Base-by-base conservation (phyloP, 139 green algal genomes). In the Ettlia oleoabundans region DNA sequence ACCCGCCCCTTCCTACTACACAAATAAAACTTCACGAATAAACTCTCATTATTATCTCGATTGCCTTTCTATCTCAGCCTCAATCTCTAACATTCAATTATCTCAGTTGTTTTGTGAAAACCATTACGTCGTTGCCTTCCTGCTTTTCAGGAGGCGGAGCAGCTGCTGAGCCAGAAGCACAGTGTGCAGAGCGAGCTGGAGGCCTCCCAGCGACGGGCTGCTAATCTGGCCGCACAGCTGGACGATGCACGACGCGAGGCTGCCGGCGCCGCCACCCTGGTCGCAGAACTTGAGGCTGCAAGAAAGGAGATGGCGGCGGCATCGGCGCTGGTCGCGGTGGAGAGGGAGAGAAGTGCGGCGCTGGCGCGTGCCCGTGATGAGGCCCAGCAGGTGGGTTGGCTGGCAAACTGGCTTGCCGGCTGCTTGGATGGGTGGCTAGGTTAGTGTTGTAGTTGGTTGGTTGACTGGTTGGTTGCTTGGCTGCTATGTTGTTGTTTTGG, bases 281-380 rank as follows among this genome's bases (percentile, higher is more conserved):
- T 22, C 21, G 55, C 55, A 28, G 55, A 65, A 22, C 55, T 65
- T 15, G 21, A 32, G 55, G 55, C 55, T n/a, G 55, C 55, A 5
- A 15, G 55, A 15, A 65, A 65, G 55, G 55, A 65, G 55, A 65
- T 65, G 55, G 55, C 22, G 65, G 65, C 65, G 33, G 65, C 65
- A 2, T 42, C 65, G 4, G 55, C 55, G 28, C 55, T 65, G 55
- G 55, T 65, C 5, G 15, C 55, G 28, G 55, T 65, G 18, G 55
- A 65, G 55, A 15, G 55, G 55, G 55, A 65, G 55, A 15, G 55
- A 5, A 32, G 18, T 5, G 55, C 55, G 21, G 55, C 55, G 55
- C 55, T 65, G 55, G 55, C 15, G 55, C 55, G 55, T n/a, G 55
- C 55, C 18, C 55, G 55, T n/a, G 55, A 32, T 5, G 55, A 65